A percentile compares a stretch with the other conserved stretches of the same genome.
Conservation (phyloP, 345 rosid species). For the Citrus trifoliata region DNA sequence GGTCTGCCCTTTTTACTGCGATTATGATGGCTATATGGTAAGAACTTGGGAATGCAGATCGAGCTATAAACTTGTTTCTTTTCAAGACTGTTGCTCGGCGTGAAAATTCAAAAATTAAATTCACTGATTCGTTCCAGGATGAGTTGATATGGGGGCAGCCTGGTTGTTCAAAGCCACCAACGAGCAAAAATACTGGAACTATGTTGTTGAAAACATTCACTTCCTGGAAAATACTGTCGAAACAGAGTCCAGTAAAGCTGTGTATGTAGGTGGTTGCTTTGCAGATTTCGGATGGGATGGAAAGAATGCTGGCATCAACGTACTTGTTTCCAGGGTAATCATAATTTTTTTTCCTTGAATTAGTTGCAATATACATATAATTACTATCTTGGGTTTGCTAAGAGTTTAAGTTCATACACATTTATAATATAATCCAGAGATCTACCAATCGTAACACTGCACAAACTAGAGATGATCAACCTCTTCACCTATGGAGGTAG, state of each 20-base stretch:
- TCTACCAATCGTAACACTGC: too few relatives aligned
- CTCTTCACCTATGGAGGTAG: too few relatives aligned
- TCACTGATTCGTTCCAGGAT: slow-evolving; percentile 39
- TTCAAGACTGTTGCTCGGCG: neutral
- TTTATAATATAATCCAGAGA: too few relatives aligned
- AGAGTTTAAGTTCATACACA: too few relatives aligned
- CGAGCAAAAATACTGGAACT: slow-evolving; percentile 31
- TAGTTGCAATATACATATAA: too few relatives aligned
- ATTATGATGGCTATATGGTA: slow-evolving; percentile 56
- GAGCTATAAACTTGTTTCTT: neutral
- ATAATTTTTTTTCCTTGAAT: neutral
- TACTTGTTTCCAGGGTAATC: slow-evolving; percentile 58
- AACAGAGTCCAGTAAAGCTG: neutral
- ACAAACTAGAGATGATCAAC: too few relatives aligned
- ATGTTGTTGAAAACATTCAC: slow-evolving; percentile 22
- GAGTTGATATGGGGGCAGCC: slow-evolving; percentile 90
- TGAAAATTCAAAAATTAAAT: neutral
- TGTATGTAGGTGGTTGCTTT: slow-evolving; percentile 12
- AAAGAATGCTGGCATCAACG: slow-evolving; percentile 62
- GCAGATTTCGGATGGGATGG: slow-evolving; percentile 83
- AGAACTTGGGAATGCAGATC: too few relatives aligned
- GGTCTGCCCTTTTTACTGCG: slow-evolving; percentile 82
- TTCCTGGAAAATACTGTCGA: neutral
- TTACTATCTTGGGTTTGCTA: too few relatives aligned
- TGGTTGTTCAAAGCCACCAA: slow-evolving; percentile 75